These are phyloP conservation scores for Ascosphaera aggregata DNA, from an alignment of 2,329 filamentous ascomycete species.

Conservation along the genomic window DNA sequence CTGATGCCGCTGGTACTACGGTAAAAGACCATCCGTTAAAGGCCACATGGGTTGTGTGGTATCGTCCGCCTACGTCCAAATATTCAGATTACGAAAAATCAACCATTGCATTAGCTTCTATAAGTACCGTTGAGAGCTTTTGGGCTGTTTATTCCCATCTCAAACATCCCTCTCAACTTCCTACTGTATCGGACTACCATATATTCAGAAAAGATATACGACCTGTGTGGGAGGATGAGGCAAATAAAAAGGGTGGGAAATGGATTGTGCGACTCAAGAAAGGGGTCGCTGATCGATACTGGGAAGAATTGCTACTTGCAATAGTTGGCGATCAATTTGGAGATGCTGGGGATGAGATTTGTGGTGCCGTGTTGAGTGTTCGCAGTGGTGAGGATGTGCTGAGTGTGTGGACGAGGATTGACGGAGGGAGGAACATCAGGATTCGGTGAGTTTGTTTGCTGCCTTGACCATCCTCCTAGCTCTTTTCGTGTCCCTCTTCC, in stretches of 20 bases:
- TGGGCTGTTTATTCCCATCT: conserved; percentile 76
- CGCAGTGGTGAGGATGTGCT: conserved; percentile 90
- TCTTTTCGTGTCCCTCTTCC: too few species aligned
- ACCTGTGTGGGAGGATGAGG: conserved; percentile 95
- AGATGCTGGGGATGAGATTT: conserved; percentile 83
- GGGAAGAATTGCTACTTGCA: conserved; percentile 80
- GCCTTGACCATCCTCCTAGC: too few species aligned
- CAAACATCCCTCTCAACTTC: conserved; percentile 67
- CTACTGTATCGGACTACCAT: conserved; percentile 90
- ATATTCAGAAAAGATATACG: conserved; percentile 93
- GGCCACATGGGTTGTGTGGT: conserved; percentile 92
- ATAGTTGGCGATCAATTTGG: conserved; percentile 86
- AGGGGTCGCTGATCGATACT: conserved; percentile 86
- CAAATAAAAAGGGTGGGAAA: conserved; percentile 89
- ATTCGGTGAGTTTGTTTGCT: conserved; percentile 65
- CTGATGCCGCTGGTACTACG: conserved; percentile 10
- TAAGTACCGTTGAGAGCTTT: conserved; percentile 71
- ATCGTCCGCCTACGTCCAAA: conserved; percentile 86
- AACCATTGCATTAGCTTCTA: conserved; percentile 60
- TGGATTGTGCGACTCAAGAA: conserved; percentile 97
- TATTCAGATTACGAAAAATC: conserved; percentile 98
- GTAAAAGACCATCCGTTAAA: conserved; percentile 38
- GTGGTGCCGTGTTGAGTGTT: conserved; percentile 82
- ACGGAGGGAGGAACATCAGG: conserved; percentile 83
- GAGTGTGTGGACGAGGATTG: conserved; percentile 91